Base-by-base conservation (phyloP, 2,329 filamentous ascomycete genomes). In the Fusarium sp. region DNA sequence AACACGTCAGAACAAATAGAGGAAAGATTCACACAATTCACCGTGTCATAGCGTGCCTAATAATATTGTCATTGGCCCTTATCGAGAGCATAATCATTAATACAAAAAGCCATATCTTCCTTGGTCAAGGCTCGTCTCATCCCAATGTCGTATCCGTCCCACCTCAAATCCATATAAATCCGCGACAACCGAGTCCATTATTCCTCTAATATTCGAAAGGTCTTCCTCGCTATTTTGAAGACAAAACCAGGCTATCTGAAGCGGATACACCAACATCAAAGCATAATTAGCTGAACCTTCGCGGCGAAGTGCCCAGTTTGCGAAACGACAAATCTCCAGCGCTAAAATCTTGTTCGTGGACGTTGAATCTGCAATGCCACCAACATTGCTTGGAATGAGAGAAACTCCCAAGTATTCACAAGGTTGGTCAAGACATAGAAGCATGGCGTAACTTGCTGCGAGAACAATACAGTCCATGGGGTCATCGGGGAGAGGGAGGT, bases 241-340 rank as follows among this genome's bases (percentile, higher is more conserved):
- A 18, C 37, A 63, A 8, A 24, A 68, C 63, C 64, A 67, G 1
- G 64, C 52, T 47, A 67, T 68, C 9, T 67, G 64, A 11, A 67
- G 47, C 2, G 64, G 64, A 28, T 63, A 67, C 11, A 67, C 42
- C 8, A 67, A 18, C 5, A 63, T 13, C 3, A 67, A 20, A 8
- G 50, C 64, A 21, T 58, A 31, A 3, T 33, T 53, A 1, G 64
- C 46, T 0, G 63, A 49, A 5, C 39, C 47, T 15, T 48, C 16
- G 8, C 28, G 42, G 6, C 38, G 37, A 4, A 67, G 39, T 10
- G 64, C 57, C 44, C 42, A 31, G 7, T 28, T 37, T 9, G 63
- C 48, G 8, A 67, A 58, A 8, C 56, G 63, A 9, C 50, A 63
- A 3, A 67, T 68, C 9, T 67, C 64, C 6, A 44, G 13, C 3